phyloP scores from a whole-genome alignment of 371 early-diverging fungal species.

The Dichotomocladium elegans region DNA sequence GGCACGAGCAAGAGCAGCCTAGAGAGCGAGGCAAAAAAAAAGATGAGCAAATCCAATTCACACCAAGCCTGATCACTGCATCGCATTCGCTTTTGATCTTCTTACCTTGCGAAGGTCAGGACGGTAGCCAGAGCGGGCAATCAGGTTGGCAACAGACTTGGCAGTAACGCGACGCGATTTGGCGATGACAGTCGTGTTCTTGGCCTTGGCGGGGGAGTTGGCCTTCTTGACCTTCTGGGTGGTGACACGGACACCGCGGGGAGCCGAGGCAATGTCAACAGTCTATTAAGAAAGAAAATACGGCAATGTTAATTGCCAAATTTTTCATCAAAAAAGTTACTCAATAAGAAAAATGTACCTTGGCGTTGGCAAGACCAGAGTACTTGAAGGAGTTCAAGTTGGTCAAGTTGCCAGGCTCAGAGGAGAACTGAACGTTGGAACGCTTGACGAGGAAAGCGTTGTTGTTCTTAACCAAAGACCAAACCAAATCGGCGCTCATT shows the following conservation, averaged over 20 bases:
- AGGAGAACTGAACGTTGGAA: conserved; percentile 66
- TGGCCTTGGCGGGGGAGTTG: conserved; percentile 54
- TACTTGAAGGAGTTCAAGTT: conserved; percentile 85
- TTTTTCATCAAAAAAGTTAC: no score
- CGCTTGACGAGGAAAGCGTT: conserved; percentile 88
- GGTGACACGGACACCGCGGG: conserved; percentile 64
- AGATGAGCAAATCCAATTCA: neutral
- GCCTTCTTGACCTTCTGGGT: conserved; percentile 60
- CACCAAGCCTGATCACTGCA: no score
- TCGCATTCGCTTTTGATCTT: conserved; percentile 7
- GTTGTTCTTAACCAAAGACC: conserved; percentile 84
- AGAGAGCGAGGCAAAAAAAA: conserved; percentile 1
- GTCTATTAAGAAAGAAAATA: no score
- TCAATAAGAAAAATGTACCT: no score
- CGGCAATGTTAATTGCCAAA: no score
- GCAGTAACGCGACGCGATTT: conserved; percentile 67
- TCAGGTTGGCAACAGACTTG: conserved; percentile 68
- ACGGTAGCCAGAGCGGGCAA: conserved; percentile 66
- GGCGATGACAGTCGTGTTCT: conserved; percentile 56
- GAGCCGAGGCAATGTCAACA: conserved; percentile 58
- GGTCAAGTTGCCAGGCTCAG: conserved; percentile 82
- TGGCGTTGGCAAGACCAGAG: conserved; percentile 80
- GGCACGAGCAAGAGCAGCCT: conserved; percentile 83
- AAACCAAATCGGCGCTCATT: conserved; percentile 72
- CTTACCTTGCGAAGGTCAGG: conserved; percentile 73